Percentiles rank a stretch among this genome's conserved stretches.
These are phyloP conservation scores for Fistulinella cinereoalba DNA, from an alignment of 1,284 basidiomycete species.

Conservation along the genomic window DNA sequence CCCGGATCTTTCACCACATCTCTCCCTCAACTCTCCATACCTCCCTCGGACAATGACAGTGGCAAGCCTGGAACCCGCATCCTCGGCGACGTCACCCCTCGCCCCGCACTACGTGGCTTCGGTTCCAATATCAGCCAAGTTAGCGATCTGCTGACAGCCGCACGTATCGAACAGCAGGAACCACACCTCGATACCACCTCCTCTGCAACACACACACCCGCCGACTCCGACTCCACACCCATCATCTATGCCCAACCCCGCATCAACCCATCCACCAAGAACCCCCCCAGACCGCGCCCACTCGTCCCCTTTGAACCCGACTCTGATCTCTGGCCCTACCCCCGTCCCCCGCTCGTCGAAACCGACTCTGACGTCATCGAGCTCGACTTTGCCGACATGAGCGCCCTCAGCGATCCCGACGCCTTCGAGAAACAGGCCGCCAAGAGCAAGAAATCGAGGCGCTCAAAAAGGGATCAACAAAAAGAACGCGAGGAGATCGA, in stretches of 20 bases:
- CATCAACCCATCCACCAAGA: conserved; percentile 9
- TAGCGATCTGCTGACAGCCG: conserved; percentile 29
- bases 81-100: conserved; percentile 51
- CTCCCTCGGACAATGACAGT: conserved; percentile 11
- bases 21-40: conserved; percentile 28
- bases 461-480: conserved; percentile 37
- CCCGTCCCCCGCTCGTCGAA: conserved; percentile 41
- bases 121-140: conserved; percentile 36
- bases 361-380: conserved; percentile 57
- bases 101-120: conserved; percentile 40
- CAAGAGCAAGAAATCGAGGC: conserved; percentile 36
- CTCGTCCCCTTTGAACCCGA: conserved; percentile 59
- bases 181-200: conserved; percentile 4
- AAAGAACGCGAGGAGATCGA: conserved; percentile 56
- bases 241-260: conserved; percentile 19
- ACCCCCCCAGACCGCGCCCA: conserved; percentile 23
- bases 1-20: conserved; percentile 43
- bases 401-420: conserved; percentile 60
- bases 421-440: conserved; percentile 39
- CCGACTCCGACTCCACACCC: conserved; percentile 8
- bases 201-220: conserved; percentile 6
- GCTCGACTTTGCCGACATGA: conserved; percentile 67
- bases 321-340: conserved; percentile 66
- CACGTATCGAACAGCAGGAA: conserved; percentile 22
- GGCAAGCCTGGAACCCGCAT: conserved; percentile 21